Base-by-base conservation (phyloP, 768 basidiomycete species). In the Lactarius pseudohatsudake region DNA sequence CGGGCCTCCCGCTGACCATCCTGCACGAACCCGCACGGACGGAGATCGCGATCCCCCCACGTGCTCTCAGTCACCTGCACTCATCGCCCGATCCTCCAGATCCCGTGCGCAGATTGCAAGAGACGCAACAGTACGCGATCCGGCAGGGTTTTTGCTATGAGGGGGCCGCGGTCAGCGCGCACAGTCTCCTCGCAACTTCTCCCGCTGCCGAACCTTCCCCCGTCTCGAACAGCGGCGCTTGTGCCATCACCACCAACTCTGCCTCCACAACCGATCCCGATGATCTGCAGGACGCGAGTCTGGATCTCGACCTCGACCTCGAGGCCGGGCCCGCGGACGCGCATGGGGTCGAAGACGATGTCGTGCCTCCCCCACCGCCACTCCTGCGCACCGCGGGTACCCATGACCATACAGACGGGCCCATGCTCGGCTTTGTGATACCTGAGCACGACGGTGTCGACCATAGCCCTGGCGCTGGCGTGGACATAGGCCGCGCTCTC, bases 121-220 rank as follows among this genome's bases (percentile, higher is more conserved):
- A 28, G 20, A 36, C 3, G 40, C 26, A 47, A 3, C 36, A 18
- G 26, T 3, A n/a, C 7, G 41, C 20, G 4, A 20, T 30, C 50
- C 32, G 38, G 57, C 61, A 59, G 62, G 66, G 16, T 67, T 67
- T 67, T 67, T 26, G 43, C 6, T 3, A 57, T 66, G 65, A 66
- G 65, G 61, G 32, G 61, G 38, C 65, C 57, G 61, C 50, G 40
- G 26, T 36, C 26, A 50, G 62, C 66, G 66, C 62, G 50, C 62
- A 26, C 26, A 57, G 62, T 55, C 62, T 67, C 66, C 66, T 67
- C 66, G 58, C 41, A 63, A 36, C 32, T 57, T 3, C 34, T 59
- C 16, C 61, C 56, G 50, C 34, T 26, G 10, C 18, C 50, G 2
- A 10, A 47, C 47, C n/a, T 3, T 15, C 15, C 32, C 3, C 34